A percentile compares a stretch with the other conserved stretches of the same genome.
Conservation (phyloP, 306 rosid genomes). For the Prunus fruticosa region DNA sequence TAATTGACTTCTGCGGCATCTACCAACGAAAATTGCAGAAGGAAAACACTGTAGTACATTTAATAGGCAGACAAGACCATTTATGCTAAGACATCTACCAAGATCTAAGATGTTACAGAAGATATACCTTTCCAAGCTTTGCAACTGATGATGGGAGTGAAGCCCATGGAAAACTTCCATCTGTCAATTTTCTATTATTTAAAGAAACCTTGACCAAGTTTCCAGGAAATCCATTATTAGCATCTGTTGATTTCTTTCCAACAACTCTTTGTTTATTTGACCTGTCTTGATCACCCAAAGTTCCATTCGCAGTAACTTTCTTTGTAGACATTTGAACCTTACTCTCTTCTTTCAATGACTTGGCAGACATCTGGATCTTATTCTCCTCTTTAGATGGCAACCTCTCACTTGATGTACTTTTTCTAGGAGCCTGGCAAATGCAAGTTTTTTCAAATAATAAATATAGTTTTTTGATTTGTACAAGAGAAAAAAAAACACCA, state of each 20-base stretch:
- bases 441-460: slow-evolving; percentile 9
- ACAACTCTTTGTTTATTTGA: slow-evolving; percentile 43
- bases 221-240: slow-evolving; percentile 55
- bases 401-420: slow-evolving; percentile 73
- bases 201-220: slow-evolving; percentile 72
- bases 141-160: slow-evolving; percentile 82
- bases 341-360: slow-evolving; percentile 60
- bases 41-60: neutral
- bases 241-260: slow-evolving; percentile 70
- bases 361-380: slow-evolving; percentile 44
- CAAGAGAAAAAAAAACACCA: neutral
- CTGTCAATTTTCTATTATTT: slow-evolving; percentile 61
- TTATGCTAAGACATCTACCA: slow-evolving; percentile 12
- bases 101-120: slow-evolving; percentile 2
- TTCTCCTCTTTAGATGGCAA: slow-evolving; percentile 59
- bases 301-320: slow-evolving; percentile 58
- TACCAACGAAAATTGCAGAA: slow-evolving; percentile 13
- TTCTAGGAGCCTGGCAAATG: slow-evolving; percentile 71
- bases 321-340: slow-evolving; percentile 48
- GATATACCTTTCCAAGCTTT: slow-evolving; percentile 88
- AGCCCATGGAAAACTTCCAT: slow-evolving; percentile 76
- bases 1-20: slow-evolving; percentile 9
- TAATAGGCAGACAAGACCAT: neutral
- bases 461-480: slow-evolving; percentile 10
- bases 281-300: slow-evolving; percentile 51